phyloP scores from a whole-genome alignment of 225 moss, liverwort and hornwort genomes.

The Antitrichia curtipendula region DNA sequence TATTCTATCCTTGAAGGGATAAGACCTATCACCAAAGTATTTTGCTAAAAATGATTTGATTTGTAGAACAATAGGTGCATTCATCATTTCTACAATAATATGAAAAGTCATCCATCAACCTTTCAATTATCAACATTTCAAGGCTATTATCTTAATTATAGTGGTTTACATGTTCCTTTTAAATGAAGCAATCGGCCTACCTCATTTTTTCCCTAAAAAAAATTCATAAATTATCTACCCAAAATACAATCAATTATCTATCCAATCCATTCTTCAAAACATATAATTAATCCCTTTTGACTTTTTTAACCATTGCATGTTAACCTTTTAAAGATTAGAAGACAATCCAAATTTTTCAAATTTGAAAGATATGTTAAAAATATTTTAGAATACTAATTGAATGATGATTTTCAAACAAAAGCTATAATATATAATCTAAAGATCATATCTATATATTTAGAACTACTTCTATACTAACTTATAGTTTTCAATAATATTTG shows the following conservation, averaged over 20 bases:
- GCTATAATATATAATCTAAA: no score
- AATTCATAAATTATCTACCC: background rate
- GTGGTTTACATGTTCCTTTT: background rate
- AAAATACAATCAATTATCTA: background rate
- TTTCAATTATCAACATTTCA: rapidly evolving
- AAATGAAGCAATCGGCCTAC: rapidly evolving
- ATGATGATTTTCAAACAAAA: background rate
- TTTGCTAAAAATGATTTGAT: background rate
- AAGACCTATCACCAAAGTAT: rapidly evolving
- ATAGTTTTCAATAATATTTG: no score
- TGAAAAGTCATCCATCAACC: rapidly evolving
- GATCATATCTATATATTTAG: background rate
- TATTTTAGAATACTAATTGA: background rate
- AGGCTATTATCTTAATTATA: rapidly evolving
- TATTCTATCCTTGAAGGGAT: rapidly evolving
- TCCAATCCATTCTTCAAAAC: background rate
- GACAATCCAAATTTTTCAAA: no score
- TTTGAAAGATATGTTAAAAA: no score
- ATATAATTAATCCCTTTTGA: background rate
- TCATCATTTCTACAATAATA: background rate
- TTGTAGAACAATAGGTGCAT: rapidly evolving
- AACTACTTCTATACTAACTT: no score
- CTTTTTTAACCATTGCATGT: background rate
- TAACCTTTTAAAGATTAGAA: no score
- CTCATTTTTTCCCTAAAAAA: background rate